phyloP scores from a whole-genome alignment of 2,329 filamentous ascomycete species.

The Verticillium klebahnii region DNA sequence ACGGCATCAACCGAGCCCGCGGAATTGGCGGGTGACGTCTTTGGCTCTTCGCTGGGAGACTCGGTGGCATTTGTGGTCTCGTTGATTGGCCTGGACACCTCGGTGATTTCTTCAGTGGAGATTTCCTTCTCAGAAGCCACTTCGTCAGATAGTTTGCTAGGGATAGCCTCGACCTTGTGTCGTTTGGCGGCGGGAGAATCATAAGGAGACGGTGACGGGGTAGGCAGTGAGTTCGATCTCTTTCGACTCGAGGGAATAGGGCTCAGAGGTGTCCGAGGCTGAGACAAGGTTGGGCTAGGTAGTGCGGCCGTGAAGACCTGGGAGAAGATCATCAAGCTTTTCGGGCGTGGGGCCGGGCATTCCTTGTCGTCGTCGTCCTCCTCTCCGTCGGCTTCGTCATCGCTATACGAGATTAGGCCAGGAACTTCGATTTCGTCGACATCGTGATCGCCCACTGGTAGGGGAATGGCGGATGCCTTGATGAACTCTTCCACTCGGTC shows the following conservation, averaged over 20 bases:
- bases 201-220: constrained; percentile 23
- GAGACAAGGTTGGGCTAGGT: constrained; percentile 25
- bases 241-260: constrained; percentile 28
- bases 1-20: background rate
- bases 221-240: constrained; percentile 47
- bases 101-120: constrained; percentile 6
- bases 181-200: constrained; percentile 12
- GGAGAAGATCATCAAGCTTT: constrained; percentile 36
- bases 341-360: constrained; percentile 32
- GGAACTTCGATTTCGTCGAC: constrained; percentile 78
- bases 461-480: constrained; percentile 57
- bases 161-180: constrained; percentile 3
- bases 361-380: constrained; percentile 30
- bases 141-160: background rate
- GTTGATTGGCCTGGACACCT: background rate
- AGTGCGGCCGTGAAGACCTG: constrained; percentile 19
- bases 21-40: background rate
- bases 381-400: constrained; percentile 53
- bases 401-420: constrained; percentile 57
- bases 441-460: constrained; percentile 64
- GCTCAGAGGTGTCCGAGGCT: constrained; percentile 28
- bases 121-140: constrained; percentile 7
- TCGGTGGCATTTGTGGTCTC: background rate
- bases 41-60: background rate
- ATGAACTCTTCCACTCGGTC: constrained; percentile 31